Evolutionary conservation across 441 rosid genomes (phyloP).

Genomic region (Pelargonium citronellum): DNA sequence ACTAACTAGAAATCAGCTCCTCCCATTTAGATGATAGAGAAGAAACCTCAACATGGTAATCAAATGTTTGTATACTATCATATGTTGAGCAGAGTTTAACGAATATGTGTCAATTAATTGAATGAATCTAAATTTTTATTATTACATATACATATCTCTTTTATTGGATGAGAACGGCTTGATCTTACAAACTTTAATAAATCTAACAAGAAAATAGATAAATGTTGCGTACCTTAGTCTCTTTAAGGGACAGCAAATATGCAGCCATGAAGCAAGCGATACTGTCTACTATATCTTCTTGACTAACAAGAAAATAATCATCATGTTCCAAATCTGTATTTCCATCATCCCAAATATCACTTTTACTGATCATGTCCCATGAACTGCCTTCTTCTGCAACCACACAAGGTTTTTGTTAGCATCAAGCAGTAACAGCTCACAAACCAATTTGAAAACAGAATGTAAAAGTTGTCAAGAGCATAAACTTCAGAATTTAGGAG

Average conservation of each 20-base stretch:
- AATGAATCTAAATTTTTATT: too few relatives aligned
- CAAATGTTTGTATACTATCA: too few relatives aligned
- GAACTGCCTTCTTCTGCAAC: constrained; percentile 69
- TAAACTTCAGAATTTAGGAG: constrained; percentile 10
- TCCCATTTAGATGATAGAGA: too few relatives aligned
- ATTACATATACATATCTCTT: too few relatives aligned
- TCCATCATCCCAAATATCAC: constrained; percentile 71
- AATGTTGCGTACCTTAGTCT: constrained; percentile 58
- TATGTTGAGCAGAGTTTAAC: neutral
- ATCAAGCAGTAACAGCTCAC: neutral
- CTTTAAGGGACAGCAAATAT: constrained; percentile 71
- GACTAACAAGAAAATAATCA: constrained; percentile 80
- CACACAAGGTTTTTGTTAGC: constrained; percentile 21
- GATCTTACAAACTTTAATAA: neutral
- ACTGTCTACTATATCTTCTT: constrained; percentile 93
- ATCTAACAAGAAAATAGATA: neutral
- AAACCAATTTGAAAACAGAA: neutral
- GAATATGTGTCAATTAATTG: neutral
- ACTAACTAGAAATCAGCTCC: too few relatives aligned
- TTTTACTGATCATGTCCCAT: constrained; percentile 72
- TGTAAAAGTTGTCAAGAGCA: constrained; percentile 1
- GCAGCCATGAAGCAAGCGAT: constrained; percentile 95
- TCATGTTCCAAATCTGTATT: constrained; percentile 44
- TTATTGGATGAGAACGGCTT: neutral
- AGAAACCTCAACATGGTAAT: too few relatives aligned